Percentiles rank a stretch among this genome's conserved stretches.
phyloP scores from a whole-genome alignment of 345 rosid genomes.

The Eucalyptus leucophloia region DNA sequence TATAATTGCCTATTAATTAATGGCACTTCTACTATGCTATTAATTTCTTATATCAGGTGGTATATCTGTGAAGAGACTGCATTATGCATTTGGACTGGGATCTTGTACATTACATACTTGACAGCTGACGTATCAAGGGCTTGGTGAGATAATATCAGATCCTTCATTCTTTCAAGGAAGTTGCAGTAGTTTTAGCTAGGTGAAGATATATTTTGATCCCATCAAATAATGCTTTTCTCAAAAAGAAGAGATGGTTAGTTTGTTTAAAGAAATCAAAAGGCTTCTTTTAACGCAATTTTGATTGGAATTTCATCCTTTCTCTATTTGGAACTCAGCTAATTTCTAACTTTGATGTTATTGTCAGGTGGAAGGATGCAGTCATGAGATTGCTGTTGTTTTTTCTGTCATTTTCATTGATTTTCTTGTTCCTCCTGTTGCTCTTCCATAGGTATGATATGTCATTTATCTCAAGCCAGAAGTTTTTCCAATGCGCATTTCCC shows the following conservation, averaged over 20 bases:
- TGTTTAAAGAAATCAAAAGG: neutral
- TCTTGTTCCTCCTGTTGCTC: conserved; percentile 69
- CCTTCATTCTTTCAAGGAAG: neutral
- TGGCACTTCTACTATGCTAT: neutral
- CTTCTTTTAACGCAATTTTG: neutral
- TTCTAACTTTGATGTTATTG: neutral
- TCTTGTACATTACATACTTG: conserved; percentile 54
- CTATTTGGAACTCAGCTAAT: neutral
- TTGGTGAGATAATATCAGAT: conserved; percentile 34
- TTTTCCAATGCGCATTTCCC: neutral
- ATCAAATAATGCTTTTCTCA: neutral
- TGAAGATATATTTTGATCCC: neutral
- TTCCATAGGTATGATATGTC: conserved; percentile 59
- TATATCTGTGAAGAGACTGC: conserved; percentile 73
- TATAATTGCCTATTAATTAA: too few species aligned
- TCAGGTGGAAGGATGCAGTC: conserved; percentile 61
- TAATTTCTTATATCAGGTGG: conserved; percentile 44
- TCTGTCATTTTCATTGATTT: conserved; percentile 50
- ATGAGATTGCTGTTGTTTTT: conserved; percentile 45
- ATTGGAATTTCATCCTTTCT: neutral
- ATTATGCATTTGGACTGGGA: conserved; percentile 77
- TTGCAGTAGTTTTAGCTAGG: neutral
- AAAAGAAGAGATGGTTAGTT: neutral
- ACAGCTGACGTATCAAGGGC: conserved; percentile 39
- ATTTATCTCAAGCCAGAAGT: neutral